Evolutionary conservation across 305 asterid species (phyloP).

Genomic region (Plantago coronopus): DNA sequence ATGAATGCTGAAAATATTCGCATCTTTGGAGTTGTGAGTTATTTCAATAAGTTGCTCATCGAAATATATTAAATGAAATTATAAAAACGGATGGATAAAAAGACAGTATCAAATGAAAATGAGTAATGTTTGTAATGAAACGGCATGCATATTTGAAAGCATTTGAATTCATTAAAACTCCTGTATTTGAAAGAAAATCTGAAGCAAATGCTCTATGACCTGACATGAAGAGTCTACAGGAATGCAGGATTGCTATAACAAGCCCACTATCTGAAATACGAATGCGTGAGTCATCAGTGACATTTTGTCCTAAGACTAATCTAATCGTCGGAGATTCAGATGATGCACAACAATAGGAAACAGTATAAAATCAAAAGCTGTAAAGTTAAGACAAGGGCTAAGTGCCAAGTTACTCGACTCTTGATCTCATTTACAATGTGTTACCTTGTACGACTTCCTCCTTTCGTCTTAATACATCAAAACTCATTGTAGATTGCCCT

Average conservation of each 20-base stretch:
- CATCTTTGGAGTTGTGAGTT: background rate
- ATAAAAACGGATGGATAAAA: slow-evolving; percentile 11
- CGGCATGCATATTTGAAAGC: background rate
- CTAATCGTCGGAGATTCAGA: slow-evolving; percentile 14
- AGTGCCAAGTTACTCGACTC: slow-evolving; percentile 11
- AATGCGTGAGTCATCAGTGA: no score
- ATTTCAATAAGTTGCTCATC: background rate
- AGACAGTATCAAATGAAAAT: no score
- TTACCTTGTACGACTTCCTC: slow-evolving; percentile 51
- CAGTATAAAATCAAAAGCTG: slow-evolving; percentile 10
- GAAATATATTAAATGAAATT: background rate
- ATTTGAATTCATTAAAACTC: no score
- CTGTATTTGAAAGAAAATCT: no score
- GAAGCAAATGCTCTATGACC: no score
- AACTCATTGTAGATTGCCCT: slow-evolving; percentile 37
- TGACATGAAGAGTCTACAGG: no score
- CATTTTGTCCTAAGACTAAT: background rate
- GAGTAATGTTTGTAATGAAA: background rate
- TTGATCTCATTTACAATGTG: slow-evolving; percentile 10
- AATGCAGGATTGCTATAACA: no score
- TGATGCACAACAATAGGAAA: slow-evolving; percentile 8
- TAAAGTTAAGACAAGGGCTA: slow-evolving; percentile 20
- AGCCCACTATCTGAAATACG: no score
- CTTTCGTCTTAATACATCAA: slow-evolving; percentile 47
- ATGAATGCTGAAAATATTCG: background rate